Base-by-base conservation (phyloP, 2,329 filamentous ascomycete species). In the Microdochium nivale region DNA sequence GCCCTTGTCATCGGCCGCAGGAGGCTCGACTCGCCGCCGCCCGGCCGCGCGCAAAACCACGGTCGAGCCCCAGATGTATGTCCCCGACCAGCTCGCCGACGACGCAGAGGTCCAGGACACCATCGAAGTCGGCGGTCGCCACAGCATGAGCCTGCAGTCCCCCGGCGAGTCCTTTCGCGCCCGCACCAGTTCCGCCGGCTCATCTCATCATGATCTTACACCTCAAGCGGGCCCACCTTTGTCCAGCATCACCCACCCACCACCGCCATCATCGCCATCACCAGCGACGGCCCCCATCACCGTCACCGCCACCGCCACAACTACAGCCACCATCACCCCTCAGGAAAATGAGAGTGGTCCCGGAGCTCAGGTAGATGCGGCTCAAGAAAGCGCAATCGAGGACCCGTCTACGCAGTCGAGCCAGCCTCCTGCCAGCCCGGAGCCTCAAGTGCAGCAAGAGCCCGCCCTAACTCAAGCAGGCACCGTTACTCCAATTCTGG, bases 101-200 rank as follows among this genome's bases (percentile, higher is more conserved):
- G 71, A 76, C 53, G 74, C 74, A 25, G 73, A 79, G 44, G 75
- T 80, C 25, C 73, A 78, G 60, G 78, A 81, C 59, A 80, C 77
- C 14, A 81, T 81, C 54, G 74, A 81, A 58, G 78, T 81, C 48
- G 75, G 77, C 47, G 73, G 75, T 40, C 67, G 67, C 30, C 67
- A 66, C 21, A 66, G 65, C 48, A 59, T 62, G 21, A 66, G 65
- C 48, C 59, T 62, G 21, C 58, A 62, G 44, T 65, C 64, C 3
- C 27, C 27, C 7, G 65, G 64, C 30, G 65, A 63, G 16, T 62
- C 61, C 16, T 63, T 64, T 8, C 66, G 67, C 14, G 63, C 58
- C 49, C 62, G 62, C 19, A 61, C 59, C n/a, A 63, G 58, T 47
- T 60, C 62, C 21, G 54, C 16, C 23, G 40, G 58, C 27, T 59